These are phyloP conservation scores for Citrus hindsii DNA, from an alignment of 345 rosid species.

Conservation along the genomic window DNA sequence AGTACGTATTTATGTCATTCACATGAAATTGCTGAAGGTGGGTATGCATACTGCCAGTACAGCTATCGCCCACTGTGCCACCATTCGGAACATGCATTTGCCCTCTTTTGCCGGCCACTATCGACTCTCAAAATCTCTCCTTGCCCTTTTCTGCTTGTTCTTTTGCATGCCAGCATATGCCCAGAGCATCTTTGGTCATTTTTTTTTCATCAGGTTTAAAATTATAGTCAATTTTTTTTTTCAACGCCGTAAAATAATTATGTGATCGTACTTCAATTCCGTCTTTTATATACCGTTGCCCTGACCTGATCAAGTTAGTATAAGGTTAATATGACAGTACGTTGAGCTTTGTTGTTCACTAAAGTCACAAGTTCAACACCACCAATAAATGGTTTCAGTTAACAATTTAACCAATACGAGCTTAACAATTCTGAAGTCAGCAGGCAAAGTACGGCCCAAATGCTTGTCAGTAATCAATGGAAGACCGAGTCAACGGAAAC, in stretches of 20 bases:
- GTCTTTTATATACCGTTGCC: too few species aligned
- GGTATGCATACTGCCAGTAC: neutral
- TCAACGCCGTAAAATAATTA: too few species aligned
- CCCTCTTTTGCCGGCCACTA: constrained; percentile 27
- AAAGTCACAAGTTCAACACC: too few species aligned
- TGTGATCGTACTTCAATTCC: too few species aligned
- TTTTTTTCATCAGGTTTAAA: too few species aligned
- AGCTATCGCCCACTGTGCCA: too few species aligned
- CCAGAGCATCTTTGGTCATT: neutral
- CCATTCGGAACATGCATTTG: too few species aligned
- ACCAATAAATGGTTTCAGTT: too few species aligned
- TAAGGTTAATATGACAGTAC: too few species aligned
- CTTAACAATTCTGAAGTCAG: neutral
- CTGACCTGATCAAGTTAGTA: too few species aligned
- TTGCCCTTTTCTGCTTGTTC: constrained; percentile 26
- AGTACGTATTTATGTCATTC: neutral
- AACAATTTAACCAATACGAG: neutral
- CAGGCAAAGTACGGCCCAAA: neutral
- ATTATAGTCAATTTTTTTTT: too few species aligned
- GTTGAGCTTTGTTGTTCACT: too few species aligned
- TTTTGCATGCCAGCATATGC: constrained; percentile 9
- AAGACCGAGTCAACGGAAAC: constrained; percentile 16
- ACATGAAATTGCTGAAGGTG: neutral
- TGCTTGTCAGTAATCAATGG: neutral
- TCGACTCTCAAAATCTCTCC: neutral